phyloP scores from a whole-genome alignment of 306 rosid genomes.

The Hippophae tibetana region DNA sequence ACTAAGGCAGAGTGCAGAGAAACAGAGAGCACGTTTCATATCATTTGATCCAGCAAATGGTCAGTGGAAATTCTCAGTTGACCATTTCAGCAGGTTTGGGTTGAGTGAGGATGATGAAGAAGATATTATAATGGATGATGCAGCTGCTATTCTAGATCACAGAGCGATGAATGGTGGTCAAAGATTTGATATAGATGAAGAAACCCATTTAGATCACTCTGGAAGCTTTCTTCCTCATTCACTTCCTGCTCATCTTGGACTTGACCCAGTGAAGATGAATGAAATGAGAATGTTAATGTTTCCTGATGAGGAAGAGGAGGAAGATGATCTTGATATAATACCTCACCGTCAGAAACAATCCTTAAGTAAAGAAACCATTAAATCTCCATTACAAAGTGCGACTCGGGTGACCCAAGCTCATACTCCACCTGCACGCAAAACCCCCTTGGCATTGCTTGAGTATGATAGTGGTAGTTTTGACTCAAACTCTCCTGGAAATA shows the following conservation, averaged over 20 bases:
- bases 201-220: constrained; percentile 24
- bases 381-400: constrained; percentile 41
- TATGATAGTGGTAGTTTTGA: constrained; percentile 71
- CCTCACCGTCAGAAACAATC: constrained; percentile 30
- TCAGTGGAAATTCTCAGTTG: constrained; percentile 76
- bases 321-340: constrained; percentile 31
- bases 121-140: constrained; percentile 56
- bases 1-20: constrained; percentile 42
- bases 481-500: constrained; percentile 56
- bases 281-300: constrained; percentile 93
- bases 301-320: constrained; percentile 42
- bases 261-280: constrained; percentile 82
- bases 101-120: constrained; percentile 80
- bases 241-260: constrained; percentile 91
- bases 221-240: constrained; percentile 73
- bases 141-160: constrained; percentile 31
- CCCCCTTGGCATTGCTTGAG: constrained; percentile 82
- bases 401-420: constrained; percentile 35
- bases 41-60: constrained; percentile 56
- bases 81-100: constrained; percentile 94
- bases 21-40: constrained; percentile 67
- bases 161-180: constrained; percentile 33
- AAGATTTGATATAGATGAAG: constrained; percentile 45
- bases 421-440: constrained; percentile 61
- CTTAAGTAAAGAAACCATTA: constrained; percentile 36